Evolutionary conservation across 805 yeast genomes (phyloP).

Genomic region (Pichia kluyveri): DNA sequence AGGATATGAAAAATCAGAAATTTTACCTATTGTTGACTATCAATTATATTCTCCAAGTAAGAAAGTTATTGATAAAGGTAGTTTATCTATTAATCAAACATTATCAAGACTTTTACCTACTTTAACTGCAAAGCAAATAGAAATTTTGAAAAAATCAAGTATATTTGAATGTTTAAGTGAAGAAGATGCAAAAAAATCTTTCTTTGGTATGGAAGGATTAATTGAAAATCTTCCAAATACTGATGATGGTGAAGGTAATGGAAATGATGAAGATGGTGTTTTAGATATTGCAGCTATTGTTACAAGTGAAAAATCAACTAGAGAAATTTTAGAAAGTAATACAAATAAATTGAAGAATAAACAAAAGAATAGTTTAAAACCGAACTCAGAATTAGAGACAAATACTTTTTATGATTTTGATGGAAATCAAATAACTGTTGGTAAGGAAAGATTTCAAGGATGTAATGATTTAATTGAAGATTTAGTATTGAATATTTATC

Average conservation of each 20-base stretch:
- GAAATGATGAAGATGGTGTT: constrained; percentile 53
- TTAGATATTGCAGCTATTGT: constrained; percentile 87
- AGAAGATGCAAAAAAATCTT: constrained; percentile 52
- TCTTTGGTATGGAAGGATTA: constrained; percentile 48
- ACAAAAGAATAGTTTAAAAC: constrained; percentile 13
- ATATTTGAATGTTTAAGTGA: constrained; percentile 75
- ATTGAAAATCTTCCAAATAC: constrained; percentile 11
- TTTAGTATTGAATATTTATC: constrained; percentile 47
- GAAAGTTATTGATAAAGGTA: constrained; percentile 40
- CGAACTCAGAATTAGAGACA: constrained; percentile 64
- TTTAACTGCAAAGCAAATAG: constrained; percentile 51
- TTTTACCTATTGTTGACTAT: constrained; percentile 73
- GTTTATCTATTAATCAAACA: constrained; percentile 48
- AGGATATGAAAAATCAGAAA: constrained; percentile 67
- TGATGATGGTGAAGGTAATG: not conserved
- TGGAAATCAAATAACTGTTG: constrained; percentile 60
- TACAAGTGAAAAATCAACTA: constrained; percentile 57
- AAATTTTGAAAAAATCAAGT: constrained; percentile 60
- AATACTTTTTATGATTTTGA: constrained; percentile 56
- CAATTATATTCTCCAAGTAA: constrained; percentile 48
- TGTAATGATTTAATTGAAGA: constrained; percentile 46
- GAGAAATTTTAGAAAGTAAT: constrained; percentile 32
- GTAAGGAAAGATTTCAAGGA: constrained; percentile 86
- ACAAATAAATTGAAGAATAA: constrained; percentile 8
- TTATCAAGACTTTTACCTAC: constrained; percentile 50